Conservation (phyloP, 2,329 filamentous ascomycete species). For the Sphaerostilbella broomeana region DNA sequence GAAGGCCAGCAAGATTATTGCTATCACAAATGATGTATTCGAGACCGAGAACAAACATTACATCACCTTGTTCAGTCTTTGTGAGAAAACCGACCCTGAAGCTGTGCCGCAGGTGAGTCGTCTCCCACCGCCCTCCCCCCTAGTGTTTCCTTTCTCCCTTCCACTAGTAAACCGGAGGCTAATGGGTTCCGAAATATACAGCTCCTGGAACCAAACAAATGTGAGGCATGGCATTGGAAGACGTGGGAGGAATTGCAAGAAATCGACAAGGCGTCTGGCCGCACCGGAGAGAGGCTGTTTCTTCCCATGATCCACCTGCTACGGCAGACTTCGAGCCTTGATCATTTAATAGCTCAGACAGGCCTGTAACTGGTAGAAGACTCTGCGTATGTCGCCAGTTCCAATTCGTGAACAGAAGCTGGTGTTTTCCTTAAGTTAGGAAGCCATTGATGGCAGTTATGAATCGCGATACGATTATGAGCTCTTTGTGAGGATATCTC, state of each 20-base stretch:
- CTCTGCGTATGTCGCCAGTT: too few relatives aligned
- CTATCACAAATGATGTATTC: conserved; percentile 63
- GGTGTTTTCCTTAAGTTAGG: too few relatives aligned
- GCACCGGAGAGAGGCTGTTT: conserved; percentile 22
- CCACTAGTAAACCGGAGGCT: not conserved
- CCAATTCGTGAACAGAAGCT: too few relatives aligned
- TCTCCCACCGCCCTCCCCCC: conserved; percentile 2
- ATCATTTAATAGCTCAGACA: conserved; percentile 13
- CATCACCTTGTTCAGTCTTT: conserved; percentile 63
- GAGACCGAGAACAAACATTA: conserved; percentile 59
- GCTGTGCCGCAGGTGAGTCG: conserved; percentile 47
- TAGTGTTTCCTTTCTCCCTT: not conserved
- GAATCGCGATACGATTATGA: too few relatives aligned
- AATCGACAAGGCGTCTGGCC: conserved; percentile 20
- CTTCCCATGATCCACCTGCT: conserved; percentile 28
- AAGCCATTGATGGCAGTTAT: too few relatives aligned
- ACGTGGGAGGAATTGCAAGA: conserved; percentile 36
- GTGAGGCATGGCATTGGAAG: conserved; percentile 44
- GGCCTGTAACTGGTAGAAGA: not conserved
- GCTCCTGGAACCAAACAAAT: conserved; percentile 45
- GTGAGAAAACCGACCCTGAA: conserved; percentile 38
- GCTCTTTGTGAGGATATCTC: too few relatives aligned
- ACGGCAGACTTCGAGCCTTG: conserved; percentile 18
- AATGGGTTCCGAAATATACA: conserved; percentile 6
- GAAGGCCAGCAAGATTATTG: conserved; percentile 44